phyloP scores from a whole-genome alignment of 371 early-diverging fungal species.

The Saksenaea vasiformis region DNA sequence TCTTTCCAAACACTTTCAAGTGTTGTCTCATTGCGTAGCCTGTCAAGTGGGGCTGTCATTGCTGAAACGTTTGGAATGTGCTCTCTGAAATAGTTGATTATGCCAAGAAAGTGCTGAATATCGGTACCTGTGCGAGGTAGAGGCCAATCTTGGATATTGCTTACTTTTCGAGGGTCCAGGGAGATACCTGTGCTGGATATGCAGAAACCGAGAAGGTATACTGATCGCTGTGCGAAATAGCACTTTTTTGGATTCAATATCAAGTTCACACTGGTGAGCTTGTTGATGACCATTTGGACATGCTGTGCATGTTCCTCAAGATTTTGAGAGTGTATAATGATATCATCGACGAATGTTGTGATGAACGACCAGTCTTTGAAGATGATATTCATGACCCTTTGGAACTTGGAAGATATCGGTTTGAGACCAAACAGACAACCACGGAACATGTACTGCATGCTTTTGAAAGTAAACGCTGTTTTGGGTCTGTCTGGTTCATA shows the following conservation, averaged over 20 bases:
- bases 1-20: neutral
- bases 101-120: slow-evolving; percentile 16
- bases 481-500: slow-evolving; percentile 14
- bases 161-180: slow-evolving; percentile 5
- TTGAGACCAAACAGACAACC: slow-evolving; percentile 30
- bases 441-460: slow-evolving; percentile 25
- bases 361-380: neutral
- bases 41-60: slow-evolving; percentile 21
- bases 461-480: slow-evolving; percentile 18
- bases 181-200: slow-evolving; percentile 11
- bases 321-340: neutral
- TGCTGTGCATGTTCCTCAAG: slow-evolving; percentile 1
- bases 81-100: slow-evolving; percentile 25
- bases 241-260: slow-evolving; percentile 18
- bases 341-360: slow-evolving; percentile 14
- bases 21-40: slow-evolving; percentile 22
- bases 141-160: slow-evolving; percentile 6
- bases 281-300: slow-evolving; percentile 13
- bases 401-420: slow-evolving; percentile 21
- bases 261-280: slow-evolving; percentile 7
- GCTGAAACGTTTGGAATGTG: slow-evolving; percentile 10
- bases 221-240: neutral
- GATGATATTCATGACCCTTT: slow-evolving; percentile 14
- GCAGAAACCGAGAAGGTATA: slow-evolving; percentile 9
- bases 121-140: slow-evolving; percentile 12